Conservation (phyloP, 2,329 filamentous ascomycete genomes). For the Ophiostoma populinum region DNA sequence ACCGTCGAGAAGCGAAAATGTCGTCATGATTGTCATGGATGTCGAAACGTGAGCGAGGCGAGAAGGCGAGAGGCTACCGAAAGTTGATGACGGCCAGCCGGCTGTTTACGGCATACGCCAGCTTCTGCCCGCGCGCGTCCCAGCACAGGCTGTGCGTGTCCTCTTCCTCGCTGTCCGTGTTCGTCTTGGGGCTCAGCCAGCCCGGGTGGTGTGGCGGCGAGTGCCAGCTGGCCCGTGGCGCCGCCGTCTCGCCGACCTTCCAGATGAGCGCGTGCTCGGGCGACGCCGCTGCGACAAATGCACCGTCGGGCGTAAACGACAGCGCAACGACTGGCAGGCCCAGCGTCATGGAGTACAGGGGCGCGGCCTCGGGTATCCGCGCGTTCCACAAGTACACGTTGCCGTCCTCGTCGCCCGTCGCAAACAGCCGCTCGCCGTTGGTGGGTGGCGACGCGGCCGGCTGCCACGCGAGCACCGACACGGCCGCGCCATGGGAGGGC, state of each 20-base stretch:
- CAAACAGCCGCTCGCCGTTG: constrained; percentile 38
- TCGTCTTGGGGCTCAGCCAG: constrained; percentile 39
- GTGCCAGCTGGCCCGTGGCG: constrained; percentile 44
- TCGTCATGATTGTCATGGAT: no score
- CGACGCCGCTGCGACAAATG: constrained; percentile 45
- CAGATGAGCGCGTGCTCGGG: constrained; percentile 42
- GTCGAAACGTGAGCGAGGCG: no score
- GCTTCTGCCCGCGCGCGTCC: constrained; percentile 42
- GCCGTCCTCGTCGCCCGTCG: constrained; percentile 27
- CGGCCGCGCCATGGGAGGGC: background rate
- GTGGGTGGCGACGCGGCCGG: constrained; percentile 25
- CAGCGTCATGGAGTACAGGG: constrained; percentile 45
- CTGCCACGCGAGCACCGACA: constrained; percentile 31
- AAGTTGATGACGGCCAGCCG: constrained; percentile 16
- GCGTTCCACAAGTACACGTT: constrained; percentile 45
- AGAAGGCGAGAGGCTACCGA: constrained; percentile 7
- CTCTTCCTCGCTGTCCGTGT: constrained; percentile 37
- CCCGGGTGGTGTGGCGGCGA: constrained; percentile 32
- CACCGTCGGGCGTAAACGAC: constrained; percentile 45
- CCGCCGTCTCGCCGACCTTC: constrained; percentile 41
- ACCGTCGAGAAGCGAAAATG: no score
- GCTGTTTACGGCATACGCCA: constrained; percentile 47
- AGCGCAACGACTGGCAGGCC: constrained; percentile 36
- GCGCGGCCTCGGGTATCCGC: constrained; percentile 33
- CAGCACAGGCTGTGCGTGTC: constrained; percentile 44